These are phyloP conservation scores for Turritis glabra DNA, from an alignment of 345 rosid genomes.

Conservation along the genomic window DNA sequence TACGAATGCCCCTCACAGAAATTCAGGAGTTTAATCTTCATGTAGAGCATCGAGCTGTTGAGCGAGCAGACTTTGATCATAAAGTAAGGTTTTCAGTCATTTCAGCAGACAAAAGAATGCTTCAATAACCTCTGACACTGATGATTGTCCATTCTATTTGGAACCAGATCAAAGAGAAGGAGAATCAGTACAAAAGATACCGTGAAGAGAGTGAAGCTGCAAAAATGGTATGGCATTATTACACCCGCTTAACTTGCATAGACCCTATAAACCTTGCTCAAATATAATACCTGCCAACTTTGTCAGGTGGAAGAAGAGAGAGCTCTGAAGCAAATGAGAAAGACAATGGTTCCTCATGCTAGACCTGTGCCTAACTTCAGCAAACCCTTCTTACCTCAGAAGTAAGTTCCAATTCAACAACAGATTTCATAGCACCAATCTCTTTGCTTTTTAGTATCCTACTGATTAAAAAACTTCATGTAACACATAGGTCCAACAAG, in stretches of 20 bases:
- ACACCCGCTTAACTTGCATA: not conserved
- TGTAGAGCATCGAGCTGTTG: constrained; percentile 67
- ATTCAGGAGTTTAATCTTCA: constrained; percentile 72
- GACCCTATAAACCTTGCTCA: not conserved
- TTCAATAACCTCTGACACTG: not conserved
- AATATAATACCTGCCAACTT: not conserved
- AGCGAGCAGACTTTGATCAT: constrained; percentile 89
- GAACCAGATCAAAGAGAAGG: constrained; percentile 90
- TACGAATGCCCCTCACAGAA: constrained; percentile 82
- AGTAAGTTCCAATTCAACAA: not conserved
- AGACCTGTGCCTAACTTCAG: constrained; percentile 85
- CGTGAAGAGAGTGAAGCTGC: constrained; percentile 93
- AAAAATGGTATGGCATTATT: constrained; percentile 55
- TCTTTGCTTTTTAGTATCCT: not conserved
- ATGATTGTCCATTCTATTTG: constrained; percentile 2
- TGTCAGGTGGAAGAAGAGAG: constrained; percentile 88
- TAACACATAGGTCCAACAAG: constrained; percentile 56
- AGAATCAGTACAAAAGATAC: constrained; percentile 76
- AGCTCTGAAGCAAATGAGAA: constrained; percentile 82
- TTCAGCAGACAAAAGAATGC: not conserved
- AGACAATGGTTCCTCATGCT: constrained; percentile 91
- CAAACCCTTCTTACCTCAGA: constrained; percentile 79
- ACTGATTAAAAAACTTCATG: not conserved
- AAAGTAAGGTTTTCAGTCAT: constrained; percentile 50
- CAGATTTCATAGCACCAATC: not conserved